Conservation (phyloP, 2,329 filamentous ascomycete genomes). For the Pseudohalonectria lignicola region DNA sequence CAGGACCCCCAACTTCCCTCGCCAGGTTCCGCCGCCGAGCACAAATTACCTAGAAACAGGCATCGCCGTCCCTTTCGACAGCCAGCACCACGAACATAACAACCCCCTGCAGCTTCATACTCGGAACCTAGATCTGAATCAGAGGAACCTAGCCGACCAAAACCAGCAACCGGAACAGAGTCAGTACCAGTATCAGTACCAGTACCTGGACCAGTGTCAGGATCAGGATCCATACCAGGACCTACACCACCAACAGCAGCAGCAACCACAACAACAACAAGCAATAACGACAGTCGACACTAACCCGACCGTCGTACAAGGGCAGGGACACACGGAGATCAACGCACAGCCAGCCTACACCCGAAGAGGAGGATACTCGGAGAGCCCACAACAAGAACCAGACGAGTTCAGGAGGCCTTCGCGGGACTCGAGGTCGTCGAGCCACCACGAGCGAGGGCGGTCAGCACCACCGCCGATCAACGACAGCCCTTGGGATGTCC, state of each 20-base stretch:
- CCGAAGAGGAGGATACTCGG: too few species aligned
- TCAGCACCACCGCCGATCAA: conserved; percentile 38
- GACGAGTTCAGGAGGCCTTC: conserved; percentile 12
- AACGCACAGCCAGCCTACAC: conserved; percentile 1
- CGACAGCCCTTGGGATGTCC: conserved; percentile 34
- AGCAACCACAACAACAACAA: conserved; percentile 7
- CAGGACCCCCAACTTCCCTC: conserved; percentile 28
- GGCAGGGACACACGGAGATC: conserved; percentile 5
- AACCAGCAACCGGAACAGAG: conserved; percentile 6
- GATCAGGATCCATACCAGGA: not conserved
- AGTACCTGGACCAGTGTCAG: not conserved
- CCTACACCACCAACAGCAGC: conserved; percentile 4
- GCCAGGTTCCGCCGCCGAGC: conserved; percentile 31
- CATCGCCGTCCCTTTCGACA: conserved; percentile 9
- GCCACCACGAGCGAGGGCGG: conserved; percentile 30
- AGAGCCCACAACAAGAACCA: conserved; percentile 5
- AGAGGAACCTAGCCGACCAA: too few species aligned
- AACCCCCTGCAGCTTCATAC: conserved; percentile 8
- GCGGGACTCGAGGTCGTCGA: conserved; percentile 15
- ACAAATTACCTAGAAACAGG: conserved; percentile 29
- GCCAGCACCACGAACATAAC: conserved; percentile 7
- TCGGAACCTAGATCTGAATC: too few species aligned
- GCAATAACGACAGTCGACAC: conserved; percentile 1
- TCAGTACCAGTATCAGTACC: conserved; percentile 8
- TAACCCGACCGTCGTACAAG: conserved; percentile 11